Base-by-base conservation (phyloP, 192 early-diverging fungal genomes). In the Podila horticola region DNA sequence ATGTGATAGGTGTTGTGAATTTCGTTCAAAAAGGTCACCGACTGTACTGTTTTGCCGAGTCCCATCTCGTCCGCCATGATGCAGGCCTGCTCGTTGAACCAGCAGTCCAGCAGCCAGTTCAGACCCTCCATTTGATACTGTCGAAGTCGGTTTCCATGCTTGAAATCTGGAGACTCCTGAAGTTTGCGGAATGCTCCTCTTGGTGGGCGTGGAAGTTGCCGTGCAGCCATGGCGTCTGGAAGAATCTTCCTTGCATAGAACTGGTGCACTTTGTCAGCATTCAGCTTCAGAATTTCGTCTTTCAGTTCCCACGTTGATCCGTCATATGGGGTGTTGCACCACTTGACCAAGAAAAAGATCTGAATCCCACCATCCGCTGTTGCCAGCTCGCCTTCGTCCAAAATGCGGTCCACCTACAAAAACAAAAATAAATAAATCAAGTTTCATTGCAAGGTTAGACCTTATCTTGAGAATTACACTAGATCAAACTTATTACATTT, bases 31-130 rank as follows among this genome's bases (percentile, higher is more conserved):
- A 96, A 92, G 1, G 91, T 89, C 48, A 92, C 93, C 1, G 93
- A 93, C 76, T 96, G 94, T 1, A 96, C 70, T 9, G 77, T 81
- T 84, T 98, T 98, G 20, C 98, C 98, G n/a, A 97, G 86, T 28
- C 95, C 92, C 94, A 92, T 91, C 85, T 98, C 97, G 74, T 98
- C 97, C 0, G 97, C 98, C 68, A 98, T 83, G 68, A 99, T 98
- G 19, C 96, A 86, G 1, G 90, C 92, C 63, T 93, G 88, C 26
- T 81, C 67, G 66, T 90, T 90, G 83, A 88, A 90, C 87, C 92
- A 95, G 65, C 92, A 95, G 71, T 90, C 92, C 74, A 91, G 33
- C 10, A 95, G 76, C 94, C 94, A 95, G 72, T 95, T 95, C 15
- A 95, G 69, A 8, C 94, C 94, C 75, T 95, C 94, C 60, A 95